Conservation (phyloP, 2,329 filamentous ascomycete species). For the Pleoardoris graminearum region DNA sequence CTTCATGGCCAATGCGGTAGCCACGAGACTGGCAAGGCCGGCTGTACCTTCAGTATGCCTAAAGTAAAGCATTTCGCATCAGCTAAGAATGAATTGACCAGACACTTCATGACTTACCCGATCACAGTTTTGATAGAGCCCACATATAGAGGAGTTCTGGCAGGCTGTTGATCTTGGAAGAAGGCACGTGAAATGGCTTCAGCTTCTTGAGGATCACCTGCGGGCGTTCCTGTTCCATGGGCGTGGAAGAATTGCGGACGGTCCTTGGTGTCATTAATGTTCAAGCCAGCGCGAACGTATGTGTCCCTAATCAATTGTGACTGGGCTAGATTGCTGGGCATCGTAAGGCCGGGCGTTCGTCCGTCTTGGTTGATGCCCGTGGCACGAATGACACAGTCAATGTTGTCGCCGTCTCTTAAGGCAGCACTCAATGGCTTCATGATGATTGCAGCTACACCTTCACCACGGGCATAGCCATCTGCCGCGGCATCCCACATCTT, state of each 20-base stretch:
- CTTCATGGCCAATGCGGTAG: conserved; percentile 43
- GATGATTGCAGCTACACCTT: conserved; percentile 56
- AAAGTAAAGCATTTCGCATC: no score
- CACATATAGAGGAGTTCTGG: conserved; percentile 19
- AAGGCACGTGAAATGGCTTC: no score
- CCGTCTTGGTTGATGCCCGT: conserved; percentile 47
- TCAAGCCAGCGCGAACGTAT: conserved; percentile 45
- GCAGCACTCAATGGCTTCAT: conserved; percentile 57
- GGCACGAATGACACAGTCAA: conserved; percentile 46
- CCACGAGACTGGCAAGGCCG: conserved; percentile 43
- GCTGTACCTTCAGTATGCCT: conserved; percentile 46
- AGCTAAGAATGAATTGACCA: no score
- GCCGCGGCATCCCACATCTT: conserved; percentile 46
- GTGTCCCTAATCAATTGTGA: conserved; percentile 29
- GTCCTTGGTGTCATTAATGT: conserved; percentile 17
- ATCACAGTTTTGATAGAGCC: conserved; percentile 42
- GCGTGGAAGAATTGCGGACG: conserved; percentile 43
- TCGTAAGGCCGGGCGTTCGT: conserved; percentile 45
- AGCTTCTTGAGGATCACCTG: conserved; percentile 34
- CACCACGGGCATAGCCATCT: conserved; percentile 57
- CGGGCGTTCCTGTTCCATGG: conserved; percentile 48
- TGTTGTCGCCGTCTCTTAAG: conserved; percentile 51
- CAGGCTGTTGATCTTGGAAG: no score
- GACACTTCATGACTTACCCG: no score
- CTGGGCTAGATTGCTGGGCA: conserved; percentile 52